A percentile compares a stretch with the other conserved stretches of the same genome.
phyloP scores from a whole-genome alignment of 2,329 filamentous ascomycete species.

The Chrysoporthe austroafricana region DNA sequence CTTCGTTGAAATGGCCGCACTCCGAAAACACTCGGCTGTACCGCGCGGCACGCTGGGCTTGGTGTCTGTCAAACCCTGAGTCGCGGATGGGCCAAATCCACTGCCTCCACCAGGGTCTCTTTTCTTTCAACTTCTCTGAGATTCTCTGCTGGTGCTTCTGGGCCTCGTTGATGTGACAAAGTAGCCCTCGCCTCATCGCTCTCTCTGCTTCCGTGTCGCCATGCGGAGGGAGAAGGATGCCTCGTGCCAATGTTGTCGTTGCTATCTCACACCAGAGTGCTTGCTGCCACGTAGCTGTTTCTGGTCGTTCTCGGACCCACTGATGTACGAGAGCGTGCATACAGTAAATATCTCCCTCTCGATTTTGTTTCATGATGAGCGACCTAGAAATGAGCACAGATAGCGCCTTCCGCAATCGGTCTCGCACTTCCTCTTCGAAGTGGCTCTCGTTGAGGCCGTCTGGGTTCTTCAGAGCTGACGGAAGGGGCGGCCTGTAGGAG shows the following conservation, averaged over 20 bases:
- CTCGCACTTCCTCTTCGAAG: constrained; percentile 1
- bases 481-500: not conserved
- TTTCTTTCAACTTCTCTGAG: not conserved
- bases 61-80: not conserved
- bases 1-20: constrained; percentile 2
- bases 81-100: not conserved
- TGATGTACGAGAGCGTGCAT: constrained; percentile 8
- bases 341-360: not conserved
- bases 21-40: not conserved
- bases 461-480: constrained; percentile 9
- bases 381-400: constrained; percentile 10
- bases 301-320: constrained; percentile 8
- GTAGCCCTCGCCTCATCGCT: constrained; percentile 1
- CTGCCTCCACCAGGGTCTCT: not conserved
- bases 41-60: not conserved
- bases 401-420: not conserved
- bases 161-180: constrained; percentile 1
- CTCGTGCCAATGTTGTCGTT: not conserved
- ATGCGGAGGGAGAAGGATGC: constrained; percentile 6
- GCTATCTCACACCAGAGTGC: constrained; percentile 3
- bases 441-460: not conserved
- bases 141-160: not conserved
- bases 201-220: not conserved
- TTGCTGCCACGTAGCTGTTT: constrained; percentile 2
- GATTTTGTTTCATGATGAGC: not conserved